Conservation (phyloP, 352 stramenopile genomes). For the Phytopythium litorale region DNA sequence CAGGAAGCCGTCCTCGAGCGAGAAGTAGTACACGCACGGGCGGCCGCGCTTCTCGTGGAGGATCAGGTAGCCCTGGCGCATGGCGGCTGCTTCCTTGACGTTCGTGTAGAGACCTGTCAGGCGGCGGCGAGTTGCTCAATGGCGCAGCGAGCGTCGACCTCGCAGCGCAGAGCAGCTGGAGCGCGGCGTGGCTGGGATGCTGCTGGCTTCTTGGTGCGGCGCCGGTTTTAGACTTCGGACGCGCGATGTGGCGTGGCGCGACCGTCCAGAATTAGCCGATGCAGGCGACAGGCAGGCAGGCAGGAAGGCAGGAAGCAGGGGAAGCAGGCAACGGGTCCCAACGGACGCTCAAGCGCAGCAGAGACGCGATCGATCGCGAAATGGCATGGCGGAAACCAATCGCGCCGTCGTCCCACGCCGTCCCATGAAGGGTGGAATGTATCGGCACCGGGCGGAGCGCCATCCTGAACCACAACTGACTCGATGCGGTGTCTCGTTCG, state of each 20-base stretch:
- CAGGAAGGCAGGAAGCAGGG: too few species aligned
- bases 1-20: conserved; percentile 77
- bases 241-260: background rate
- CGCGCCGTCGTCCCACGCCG: background rate
- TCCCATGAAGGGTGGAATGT: background rate
- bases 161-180: too few species aligned
- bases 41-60: conserved; percentile 59
- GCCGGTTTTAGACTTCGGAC: background rate
- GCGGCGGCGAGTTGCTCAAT: too few species aligned
- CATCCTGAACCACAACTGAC: background rate
- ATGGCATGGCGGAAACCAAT: conserved; percentile 2
- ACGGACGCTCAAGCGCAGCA: background rate
- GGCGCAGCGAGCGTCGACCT: too few species aligned
- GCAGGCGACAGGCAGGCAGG: too few species aligned
- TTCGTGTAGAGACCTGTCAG: background rate
- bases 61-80: conserved; percentile 75
- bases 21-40: conserved; percentile 63
- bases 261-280: background rate
- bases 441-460: background rate
- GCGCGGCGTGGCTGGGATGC: background rate
- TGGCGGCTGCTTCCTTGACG: conserved; percentile 27
- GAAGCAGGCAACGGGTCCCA: background rate
- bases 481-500: background rate
- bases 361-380: conserved; percentile 4
- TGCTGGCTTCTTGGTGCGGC: background rate